Evolutionary conservation across 768 basidiomycete genomes (phyloP).

Genomic region (Auricularia sp.): DNA sequence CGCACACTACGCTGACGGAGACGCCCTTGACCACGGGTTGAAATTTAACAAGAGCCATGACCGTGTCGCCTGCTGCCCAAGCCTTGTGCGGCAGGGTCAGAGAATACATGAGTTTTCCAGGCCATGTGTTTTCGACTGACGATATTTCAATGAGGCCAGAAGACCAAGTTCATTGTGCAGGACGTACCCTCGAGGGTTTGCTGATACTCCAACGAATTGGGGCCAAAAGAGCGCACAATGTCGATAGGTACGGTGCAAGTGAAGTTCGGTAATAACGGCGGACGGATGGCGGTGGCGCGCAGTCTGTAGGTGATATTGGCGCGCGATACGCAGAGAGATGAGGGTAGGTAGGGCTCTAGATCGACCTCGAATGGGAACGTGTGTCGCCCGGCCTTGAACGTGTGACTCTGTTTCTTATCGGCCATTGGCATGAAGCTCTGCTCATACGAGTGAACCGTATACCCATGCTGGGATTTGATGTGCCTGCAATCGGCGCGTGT

Average conservation of each 20-base stretch:
- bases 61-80: constrained; percentile 80
- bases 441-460: constrained; percentile 68
- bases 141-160: neutral
- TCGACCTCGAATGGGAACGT: constrained; percentile 86
- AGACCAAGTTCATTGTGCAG: neutral
- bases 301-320: constrained; percentile 69
- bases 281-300: constrained; percentile 70
- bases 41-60: constrained; percentile 79
- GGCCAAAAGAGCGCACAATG: constrained; percentile 61
- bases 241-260: constrained; percentile 50
- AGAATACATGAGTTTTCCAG: constrained; percentile 92
- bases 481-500: neutral
- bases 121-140: constrained; percentile 87
- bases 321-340: constrained; percentile 40
- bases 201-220: constrained; percentile 88
- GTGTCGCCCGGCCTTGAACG: constrained; percentile 92
- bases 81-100: constrained; percentile 92
- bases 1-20: constrained; percentile 35
- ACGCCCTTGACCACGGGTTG: constrained; percentile 81
- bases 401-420: constrained; percentile 66
- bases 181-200: constrained; percentile 63
- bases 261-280: constrained; percentile 60
- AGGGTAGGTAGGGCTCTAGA: constrained; percentile 77
- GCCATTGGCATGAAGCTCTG: constrained; percentile 84
- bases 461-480: constrained; percentile 14